These are phyloP conservation scores for Cystobasidium pallidum DNA, from an alignment of 1,284 basidiomycete species.

Conservation along the genomic window DNA sequence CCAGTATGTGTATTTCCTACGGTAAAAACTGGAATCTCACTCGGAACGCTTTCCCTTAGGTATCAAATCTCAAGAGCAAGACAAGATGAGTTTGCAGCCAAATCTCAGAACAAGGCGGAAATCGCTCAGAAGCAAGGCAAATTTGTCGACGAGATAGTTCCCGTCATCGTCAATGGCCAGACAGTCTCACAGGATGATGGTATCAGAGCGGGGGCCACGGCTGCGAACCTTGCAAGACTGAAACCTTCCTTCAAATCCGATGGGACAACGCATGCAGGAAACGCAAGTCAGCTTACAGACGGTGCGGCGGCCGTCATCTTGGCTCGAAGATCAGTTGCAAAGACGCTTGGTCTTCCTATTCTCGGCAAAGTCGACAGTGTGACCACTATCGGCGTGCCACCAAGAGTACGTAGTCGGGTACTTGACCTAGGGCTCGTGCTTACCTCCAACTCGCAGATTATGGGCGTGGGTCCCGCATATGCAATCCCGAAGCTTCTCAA, in stretches of 20 bases:
- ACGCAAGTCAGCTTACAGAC: constrained; percentile 80
- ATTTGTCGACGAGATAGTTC: constrained; percentile 78
- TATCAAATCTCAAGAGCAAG: constrained; percentile 78
- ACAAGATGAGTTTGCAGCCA: constrained; percentile 81
- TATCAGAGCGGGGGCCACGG: constrained; percentile 74
- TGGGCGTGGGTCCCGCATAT: constrained; percentile 82
- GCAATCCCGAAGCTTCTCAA: constrained; percentile 86
- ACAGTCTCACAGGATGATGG: constrained; percentile 77
- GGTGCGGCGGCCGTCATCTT: constrained; percentile 81
- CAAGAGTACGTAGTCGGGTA: constrained; percentile 71
- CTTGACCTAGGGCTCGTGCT: constrained; percentile 61
- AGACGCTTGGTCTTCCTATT: constrained; percentile 86
- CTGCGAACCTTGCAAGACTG: constrained; percentile 69
- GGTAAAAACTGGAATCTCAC: neutral
- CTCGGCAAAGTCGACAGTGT: constrained; percentile 89
- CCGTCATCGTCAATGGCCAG: constrained; percentile 79
- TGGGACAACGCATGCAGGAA: constrained; percentile 77
- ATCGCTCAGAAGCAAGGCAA: constrained; percentile 65
- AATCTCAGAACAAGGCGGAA: constrained; percentile 76
- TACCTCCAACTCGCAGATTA: constrained; percentile 62
- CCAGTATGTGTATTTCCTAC: neutral
- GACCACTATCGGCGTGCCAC: constrained; percentile 66
- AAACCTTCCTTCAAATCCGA: constrained; percentile 81
- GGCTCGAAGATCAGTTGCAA: constrained; percentile 84
- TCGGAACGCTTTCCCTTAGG: constrained; percentile 45